A percentile compares a stretch with the other conserved stretches of the same genome.
Evolutionary conservation across 2,329 filamentous ascomycete genomes (phyloP).

Genomic region (Fusarium subtropicale): DNA sequence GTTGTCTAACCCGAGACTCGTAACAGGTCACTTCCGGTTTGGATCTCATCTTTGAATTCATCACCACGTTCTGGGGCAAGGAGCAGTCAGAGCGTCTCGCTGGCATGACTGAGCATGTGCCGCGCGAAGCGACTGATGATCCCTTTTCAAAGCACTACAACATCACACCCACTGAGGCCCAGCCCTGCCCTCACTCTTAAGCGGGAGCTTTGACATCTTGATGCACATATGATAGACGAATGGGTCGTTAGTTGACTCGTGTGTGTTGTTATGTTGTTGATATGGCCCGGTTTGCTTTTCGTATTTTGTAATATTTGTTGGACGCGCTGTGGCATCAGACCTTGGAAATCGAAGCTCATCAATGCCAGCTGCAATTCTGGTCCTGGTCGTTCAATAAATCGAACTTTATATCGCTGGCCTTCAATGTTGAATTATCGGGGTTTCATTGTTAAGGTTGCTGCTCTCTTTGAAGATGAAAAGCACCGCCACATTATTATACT

Average conservation of each 20-base stretch:
- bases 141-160: constrained; percentile 46
- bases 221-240: neutral
- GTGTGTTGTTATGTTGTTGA: neutral
- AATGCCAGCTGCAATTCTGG: neutral
- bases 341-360: neutral
- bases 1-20: neutral
- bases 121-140: constrained; percentile 46
- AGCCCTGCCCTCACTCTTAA: constrained; percentile 33
- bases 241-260: neutral
- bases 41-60: constrained; percentile 54
- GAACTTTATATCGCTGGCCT: too few relatives aligned
- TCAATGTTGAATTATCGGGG: too few relatives aligned
- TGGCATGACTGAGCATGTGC: constrained; percentile 65
- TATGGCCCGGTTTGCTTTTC: neutral
- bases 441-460: too few relatives aligned
- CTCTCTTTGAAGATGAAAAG: too few relatives aligned
- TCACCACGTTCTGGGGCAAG: constrained; percentile 61
- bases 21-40: constrained; percentile 52
- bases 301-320: neutral
- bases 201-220: neutral
- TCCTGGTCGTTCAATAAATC: neutral
- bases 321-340: neutral
- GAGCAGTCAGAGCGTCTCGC: constrained; percentile 59
- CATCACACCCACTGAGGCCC: constrained; percentile 41
- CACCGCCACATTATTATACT: neutral